phyloP scores from a whole-genome alignment of 352 stramenopile species.

The Phytophthora tubulina region DNA sequence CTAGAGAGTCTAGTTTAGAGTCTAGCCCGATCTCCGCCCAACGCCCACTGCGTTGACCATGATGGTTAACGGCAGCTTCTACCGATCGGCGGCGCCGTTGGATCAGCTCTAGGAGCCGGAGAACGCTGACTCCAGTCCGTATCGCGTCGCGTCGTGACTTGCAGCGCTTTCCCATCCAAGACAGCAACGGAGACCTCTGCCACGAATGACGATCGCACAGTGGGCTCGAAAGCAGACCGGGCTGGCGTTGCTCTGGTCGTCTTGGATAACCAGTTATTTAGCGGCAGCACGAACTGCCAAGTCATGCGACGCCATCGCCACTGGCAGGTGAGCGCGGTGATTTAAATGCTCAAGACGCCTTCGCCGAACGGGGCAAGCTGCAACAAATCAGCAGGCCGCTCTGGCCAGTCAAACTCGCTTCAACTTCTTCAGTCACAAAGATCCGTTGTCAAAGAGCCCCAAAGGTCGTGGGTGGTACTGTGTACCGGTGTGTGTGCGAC shows the following conservation, averaged over 20 bases:
- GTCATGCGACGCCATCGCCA: neutral
- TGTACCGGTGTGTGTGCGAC: neutral
- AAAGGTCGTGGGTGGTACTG: neutral
- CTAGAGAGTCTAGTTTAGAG: too few species aligned
- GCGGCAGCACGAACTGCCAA: neutral
- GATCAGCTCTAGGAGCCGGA: neutral
- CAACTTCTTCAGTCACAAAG: slow-evolving; percentile 15
- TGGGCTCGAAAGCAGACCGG: slow-evolving; percentile 6
- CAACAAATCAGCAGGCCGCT: slow-evolving; percentile 10
- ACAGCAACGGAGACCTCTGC: neutral
- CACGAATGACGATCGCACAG: slow-evolving; percentile 10
- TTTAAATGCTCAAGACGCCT: neutral
- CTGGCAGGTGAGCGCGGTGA: neutral
- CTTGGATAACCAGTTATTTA: neutral
- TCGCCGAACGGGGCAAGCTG: slow-evolving; percentile 1
- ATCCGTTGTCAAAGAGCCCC: neutral
- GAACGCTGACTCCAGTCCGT: neutral
- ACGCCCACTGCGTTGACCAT: neutral
- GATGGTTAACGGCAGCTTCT: slow-evolving; percentile 1
- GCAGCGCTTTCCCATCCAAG: neutral
- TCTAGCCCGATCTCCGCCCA: slow-evolving; percentile 12
- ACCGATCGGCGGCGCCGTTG: neutral
- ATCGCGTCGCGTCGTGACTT: slow-evolving; percentile 13
- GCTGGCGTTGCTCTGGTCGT: neutral
- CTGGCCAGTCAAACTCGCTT: slow-evolving; percentile 10